phyloP scores from a whole-genome alignment of 2,329 filamentous ascomycete genomes.

The Fusarium buharicum region DNA sequence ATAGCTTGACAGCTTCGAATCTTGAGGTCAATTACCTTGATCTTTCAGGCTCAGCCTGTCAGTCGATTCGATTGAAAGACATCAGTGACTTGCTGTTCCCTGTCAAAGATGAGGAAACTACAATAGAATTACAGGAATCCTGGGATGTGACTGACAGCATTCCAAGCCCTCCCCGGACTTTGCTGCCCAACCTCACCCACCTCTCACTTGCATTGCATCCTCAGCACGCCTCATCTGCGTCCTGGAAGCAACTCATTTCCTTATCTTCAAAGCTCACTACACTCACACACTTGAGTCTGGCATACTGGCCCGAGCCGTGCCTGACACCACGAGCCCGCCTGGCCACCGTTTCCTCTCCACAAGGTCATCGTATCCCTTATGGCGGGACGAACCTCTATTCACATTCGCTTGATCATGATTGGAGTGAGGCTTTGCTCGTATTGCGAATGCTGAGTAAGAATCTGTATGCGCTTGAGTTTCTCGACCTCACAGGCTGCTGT shows the following conservation, averaged over 20 bases:
- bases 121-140: slow-evolving; percentile 57
- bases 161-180: slow-evolving; percentile 48
- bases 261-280: slow-evolving; percentile 63
- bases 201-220: slow-evolving; percentile 66
- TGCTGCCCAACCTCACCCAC: slow-evolving; percentile 69
- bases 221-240: slow-evolving; percentile 50
- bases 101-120: slow-evolving; percentile 29
- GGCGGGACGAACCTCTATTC: slow-evolving; percentile 67
- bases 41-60: slow-evolving; percentile 62
- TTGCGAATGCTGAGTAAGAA: slow-evolving; percentile 64
- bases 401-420: slow-evolving; percentile 67
- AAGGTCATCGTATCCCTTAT: slow-evolving; percentile 60
- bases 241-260: slow-evolving; percentile 68
- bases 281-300: slow-evolving; percentile 70
- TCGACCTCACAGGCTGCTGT: slow-evolving; percentile 69
- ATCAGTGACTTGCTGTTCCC: slow-evolving; percentile 63
- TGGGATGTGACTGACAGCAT: slow-evolving; percentile 60
- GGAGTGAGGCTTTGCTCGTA: slow-evolving; percentile 67
- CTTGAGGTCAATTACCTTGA: slow-evolving; percentile 63
- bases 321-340: slow-evolving; percentile 65
- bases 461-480: slow-evolving; percentile 68
- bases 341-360: slow-evolving; percentile 58
- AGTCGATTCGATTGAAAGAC: slow-evolving; percentile 63
- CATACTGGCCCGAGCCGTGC: slow-evolving; percentile 70
- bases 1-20: slow-evolving; percentile 38